Evolutionary conservation across 2,329 filamentous ascomycete genomes (phyloP).

Genomic region (Botrytis sinoallii): DNA sequence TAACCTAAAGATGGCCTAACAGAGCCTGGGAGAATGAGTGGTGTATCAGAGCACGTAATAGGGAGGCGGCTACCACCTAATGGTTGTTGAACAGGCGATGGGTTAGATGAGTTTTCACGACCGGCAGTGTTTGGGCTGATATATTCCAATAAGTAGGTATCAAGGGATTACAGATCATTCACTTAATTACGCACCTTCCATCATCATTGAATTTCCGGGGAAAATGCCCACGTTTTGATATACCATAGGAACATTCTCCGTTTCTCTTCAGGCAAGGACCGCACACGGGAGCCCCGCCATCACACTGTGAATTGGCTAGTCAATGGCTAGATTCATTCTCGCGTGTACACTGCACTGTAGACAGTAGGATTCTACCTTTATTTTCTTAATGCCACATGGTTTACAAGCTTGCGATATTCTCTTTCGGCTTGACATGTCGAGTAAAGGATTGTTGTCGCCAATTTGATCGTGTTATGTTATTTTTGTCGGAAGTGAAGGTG

Average conservation of each 20-base stretch:
- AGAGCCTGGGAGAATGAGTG: background rate
- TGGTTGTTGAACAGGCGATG: background rate
- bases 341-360: background rate
- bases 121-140: constrained; percentile 4
- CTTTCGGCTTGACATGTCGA: constrained; percentile 25
- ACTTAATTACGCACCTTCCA: constrained; percentile 25
- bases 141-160: background rate
- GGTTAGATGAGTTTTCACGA: constrained; percentile 7
- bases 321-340: constrained; percentile 7
- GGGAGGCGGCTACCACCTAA: background rate
- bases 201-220: constrained; percentile 1
- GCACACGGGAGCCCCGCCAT: constrained; percentile 32
- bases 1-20: background rate
- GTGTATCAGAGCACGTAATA: background rate
- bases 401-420: constrained; percentile 36
- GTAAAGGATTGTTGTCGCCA: background rate
- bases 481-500: background rate
- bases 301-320: constrained; percentile 29
- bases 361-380: constrained; percentile 27
- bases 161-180: background rate
- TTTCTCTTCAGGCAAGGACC: constrained; percentile 29
- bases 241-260: constrained; percentile 32
- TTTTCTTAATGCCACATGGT: constrained; percentile 33
- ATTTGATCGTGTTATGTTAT: background rate
- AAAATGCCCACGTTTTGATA: constrained; percentile 30